Percentiles rank a stretch among this genome's conserved stretches.
phyloP scores from a whole-genome alignment of 2,329 filamentous ascomycete genomes.

The Beauveria sp. region DNA sequence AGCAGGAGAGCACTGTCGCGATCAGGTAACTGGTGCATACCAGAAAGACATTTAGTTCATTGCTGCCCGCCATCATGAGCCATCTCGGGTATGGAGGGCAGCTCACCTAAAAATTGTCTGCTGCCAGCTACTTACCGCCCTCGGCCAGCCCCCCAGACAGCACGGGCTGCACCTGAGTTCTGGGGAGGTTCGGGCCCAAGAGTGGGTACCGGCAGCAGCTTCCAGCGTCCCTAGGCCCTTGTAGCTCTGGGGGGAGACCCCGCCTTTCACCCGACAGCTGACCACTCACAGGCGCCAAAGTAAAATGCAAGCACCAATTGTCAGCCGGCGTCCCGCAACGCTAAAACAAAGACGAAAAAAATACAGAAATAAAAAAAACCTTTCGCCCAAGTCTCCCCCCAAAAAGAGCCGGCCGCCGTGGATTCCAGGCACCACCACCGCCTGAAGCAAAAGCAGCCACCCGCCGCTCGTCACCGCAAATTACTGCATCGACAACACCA shows the following conservation, averaged over 20 bases:
- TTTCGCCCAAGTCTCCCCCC: background rate
- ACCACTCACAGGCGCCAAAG: background rate
- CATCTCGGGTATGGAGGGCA: too few species aligned
- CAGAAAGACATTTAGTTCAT: too few species aligned
- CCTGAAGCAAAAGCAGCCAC: background rate
- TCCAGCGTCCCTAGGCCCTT: conserved; percentile 1
- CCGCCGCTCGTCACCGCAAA: background rate
- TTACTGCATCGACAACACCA: conserved; percentile 1
- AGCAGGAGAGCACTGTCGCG: too few species aligned
- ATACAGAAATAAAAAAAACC: background rate
- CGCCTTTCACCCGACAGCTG: background rate
- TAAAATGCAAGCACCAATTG: background rate
- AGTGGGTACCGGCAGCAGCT: background rate
- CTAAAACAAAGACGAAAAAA: background rate
- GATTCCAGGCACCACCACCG: conserved; percentile 5
- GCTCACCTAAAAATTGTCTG: background rate
- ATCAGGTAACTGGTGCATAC: too few species aligned
- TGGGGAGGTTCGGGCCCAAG: background rate
- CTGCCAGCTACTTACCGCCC: background rate
- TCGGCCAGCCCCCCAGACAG: background rate
- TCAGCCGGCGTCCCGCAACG: background rate
- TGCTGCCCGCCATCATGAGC: too few species aligned
- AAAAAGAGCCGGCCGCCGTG: background rate
- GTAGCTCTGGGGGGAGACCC: background rate
- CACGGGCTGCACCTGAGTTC: background rate